Conservation (phyloP, 805 yeast species). For the Cyberlindnera misumaiensis region DNA sequence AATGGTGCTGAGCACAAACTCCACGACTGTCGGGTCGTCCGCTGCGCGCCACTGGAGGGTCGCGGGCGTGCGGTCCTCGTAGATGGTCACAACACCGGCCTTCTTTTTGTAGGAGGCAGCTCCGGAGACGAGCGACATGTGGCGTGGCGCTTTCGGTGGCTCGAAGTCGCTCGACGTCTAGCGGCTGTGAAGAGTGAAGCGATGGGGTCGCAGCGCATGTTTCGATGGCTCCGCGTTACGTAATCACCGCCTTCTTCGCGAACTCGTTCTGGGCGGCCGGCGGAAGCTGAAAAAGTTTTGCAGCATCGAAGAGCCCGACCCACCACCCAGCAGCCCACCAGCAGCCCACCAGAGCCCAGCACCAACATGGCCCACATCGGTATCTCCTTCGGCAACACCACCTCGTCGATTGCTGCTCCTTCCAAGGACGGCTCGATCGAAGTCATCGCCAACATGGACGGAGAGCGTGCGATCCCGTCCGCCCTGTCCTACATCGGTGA, state of each 20-base stretch:
- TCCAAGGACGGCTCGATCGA: constrained; percentile 85
- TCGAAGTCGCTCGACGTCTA: not conserved
- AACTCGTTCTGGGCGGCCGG: no score
- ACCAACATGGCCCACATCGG: constrained; percentile 77
- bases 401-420: constrained; percentile 90
- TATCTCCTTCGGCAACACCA: constrained; percentile 92
- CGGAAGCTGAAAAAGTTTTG: no score
- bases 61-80: constrained; percentile 52
- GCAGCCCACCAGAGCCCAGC: no score
- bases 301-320: not conserved
- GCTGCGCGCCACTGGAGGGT: constrained; percentile 53
- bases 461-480: constrained; percentile 95
- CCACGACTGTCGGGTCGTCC: constrained; percentile 36
- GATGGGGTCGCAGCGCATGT: no score
- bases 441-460: constrained; percentile 98
- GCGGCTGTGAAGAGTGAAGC: not conserved
- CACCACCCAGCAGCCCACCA: constrained; percentile 1
- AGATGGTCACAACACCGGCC: constrained; percentile 48
- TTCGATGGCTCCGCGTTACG: no score
- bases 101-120: constrained; percentile 50
- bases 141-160: not conserved
- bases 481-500: constrained; percentile 85
- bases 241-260: no score
- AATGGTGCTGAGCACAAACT: constrained; percentile 35
- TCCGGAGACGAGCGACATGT: constrained; percentile 35